Evolutionary conservation across 306 rosid genomes (phyloP).

Genomic region (Cotoneaster glaucophyllus): DNA sequence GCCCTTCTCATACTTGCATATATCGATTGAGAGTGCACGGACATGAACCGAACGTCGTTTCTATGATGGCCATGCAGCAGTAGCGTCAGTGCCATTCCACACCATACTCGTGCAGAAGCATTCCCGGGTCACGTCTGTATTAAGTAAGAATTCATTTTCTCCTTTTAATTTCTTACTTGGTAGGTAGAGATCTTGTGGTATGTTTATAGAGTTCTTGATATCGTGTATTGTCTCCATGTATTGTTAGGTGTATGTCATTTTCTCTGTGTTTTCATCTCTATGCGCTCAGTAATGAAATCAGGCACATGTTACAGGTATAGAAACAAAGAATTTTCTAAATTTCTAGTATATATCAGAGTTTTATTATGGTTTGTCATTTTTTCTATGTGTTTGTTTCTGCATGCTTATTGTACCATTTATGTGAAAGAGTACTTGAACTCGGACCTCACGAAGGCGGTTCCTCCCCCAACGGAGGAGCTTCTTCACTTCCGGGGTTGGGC

Average conservation of each 20-base stretch:
- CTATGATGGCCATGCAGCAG: constrained; percentile 49
- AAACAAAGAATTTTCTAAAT: no score
- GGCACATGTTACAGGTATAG: no score
- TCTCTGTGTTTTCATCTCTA: no score
- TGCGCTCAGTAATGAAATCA: no score
- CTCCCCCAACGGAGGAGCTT: no score
- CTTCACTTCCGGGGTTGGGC: no score
- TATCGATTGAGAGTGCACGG: constrained; percentile 94
- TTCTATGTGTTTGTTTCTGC: no score
- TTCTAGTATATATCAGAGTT: no score
- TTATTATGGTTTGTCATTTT: no score
- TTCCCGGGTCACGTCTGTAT: background rate
- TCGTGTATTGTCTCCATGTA: background rate
- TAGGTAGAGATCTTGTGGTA: background rate
- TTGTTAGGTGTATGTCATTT: background rate
- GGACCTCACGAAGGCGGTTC: no score
- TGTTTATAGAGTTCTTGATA: background rate
- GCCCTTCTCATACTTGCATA: constrained; percentile 85
- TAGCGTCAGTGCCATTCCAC: constrained; percentile 10
- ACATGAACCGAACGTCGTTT: constrained; percentile 54
- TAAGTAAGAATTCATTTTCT: constrained; percentile 13
- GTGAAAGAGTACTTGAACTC: no score
- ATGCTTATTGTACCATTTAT: no score
- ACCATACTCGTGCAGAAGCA: background rate
- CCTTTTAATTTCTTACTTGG: constrained; percentile 24